Percentiles rank a stretch among this genome's conserved stretches.
These are phyloP conservation scores for Phialemoniopsis sp. DNA, from an alignment of 2,329 filamentous ascomycete species.

Conservation along the genomic window DNA sequence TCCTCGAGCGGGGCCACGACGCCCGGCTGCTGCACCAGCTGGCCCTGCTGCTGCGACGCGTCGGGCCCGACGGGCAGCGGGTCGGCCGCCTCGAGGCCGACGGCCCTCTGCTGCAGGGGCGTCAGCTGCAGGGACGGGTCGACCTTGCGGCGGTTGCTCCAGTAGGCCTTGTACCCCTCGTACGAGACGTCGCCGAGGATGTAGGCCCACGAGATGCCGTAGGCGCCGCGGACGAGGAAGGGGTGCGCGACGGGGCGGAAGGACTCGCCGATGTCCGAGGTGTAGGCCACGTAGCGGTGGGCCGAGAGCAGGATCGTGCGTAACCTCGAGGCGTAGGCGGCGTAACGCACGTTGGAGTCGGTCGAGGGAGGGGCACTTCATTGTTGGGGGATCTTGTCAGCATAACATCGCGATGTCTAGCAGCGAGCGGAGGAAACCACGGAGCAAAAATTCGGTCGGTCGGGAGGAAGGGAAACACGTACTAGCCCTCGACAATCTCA, in stretches of 20 bases:
- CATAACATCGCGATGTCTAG: not conserved
- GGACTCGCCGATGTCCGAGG: conserved; percentile 91
- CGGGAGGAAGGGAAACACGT: conserved; percentile 30
- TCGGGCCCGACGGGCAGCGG: conserved; percentile 17
- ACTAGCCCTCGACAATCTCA: conserved; percentile 75
- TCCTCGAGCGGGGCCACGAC: conserved; percentile 73
- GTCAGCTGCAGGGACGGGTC: conserved; percentile 62
- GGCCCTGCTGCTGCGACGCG: too few species aligned
- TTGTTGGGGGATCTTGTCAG: conserved; percentile 7
- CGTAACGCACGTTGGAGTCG: conserved; percentile 82
- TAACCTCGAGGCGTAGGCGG: conserved; percentile 81
- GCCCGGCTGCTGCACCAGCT: conserved; percentile 25
- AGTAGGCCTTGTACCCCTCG: conserved; percentile 94
- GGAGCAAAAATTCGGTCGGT: not conserved
- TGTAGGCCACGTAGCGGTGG: conserved; percentile 96
- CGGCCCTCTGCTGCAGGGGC: conserved; percentile 40
- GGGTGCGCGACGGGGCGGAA: conserved; percentile 93
- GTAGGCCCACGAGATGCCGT: conserved; percentile 90
- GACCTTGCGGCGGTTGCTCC: conserved; percentile 73
- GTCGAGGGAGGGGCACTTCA: conserved; percentile 73
- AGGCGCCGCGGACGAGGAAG: conserved; percentile 73
- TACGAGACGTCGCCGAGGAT: conserved; percentile 85
- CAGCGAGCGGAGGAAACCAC: not conserved
- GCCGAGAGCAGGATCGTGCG: conserved; percentile 85
- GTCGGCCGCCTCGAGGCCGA: conserved; percentile 29